phyloP scores from a whole-genome alignment of 305 asterid species.

The Fraxinus albicans region DNA sequence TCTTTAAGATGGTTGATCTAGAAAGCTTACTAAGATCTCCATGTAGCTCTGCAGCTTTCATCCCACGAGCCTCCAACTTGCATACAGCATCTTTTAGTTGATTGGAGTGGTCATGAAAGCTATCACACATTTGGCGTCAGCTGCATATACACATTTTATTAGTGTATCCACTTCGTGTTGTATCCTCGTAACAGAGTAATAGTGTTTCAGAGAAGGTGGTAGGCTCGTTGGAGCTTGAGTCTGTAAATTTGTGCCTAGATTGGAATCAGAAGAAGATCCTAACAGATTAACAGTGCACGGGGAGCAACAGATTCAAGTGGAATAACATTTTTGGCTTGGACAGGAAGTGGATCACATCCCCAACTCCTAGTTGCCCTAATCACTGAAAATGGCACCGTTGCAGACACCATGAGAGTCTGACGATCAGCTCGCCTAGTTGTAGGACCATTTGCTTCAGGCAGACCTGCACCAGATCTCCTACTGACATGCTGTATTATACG shows the following conservation, averaged over 20 bases:
- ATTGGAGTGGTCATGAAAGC: conserved; percentile 86
- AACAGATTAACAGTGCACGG: conserved; percentile 31
- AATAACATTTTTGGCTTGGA: conserved; percentile 66
- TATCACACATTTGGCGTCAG: conserved; percentile 77
- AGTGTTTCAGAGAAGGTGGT: conserved; percentile 82
- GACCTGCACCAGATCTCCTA: conserved; percentile 59
- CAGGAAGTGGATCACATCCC: conserved; percentile 84
- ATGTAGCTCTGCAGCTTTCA: conserved; percentile 80
- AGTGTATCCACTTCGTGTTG: conserved; percentile 87
- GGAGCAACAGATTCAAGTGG: conserved; percentile 59
- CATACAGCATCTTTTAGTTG: conserved; percentile 84
- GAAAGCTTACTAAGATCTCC: conserved; percentile 81
- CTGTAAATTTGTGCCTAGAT: conserved; percentile 32
- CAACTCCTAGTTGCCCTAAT: conserved; percentile 86
- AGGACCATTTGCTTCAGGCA: conserved; percentile 25
- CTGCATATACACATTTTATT: conserved; percentile 78
- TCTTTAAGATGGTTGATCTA: conserved; percentile 75
- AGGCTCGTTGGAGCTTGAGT: conserved; percentile 57
- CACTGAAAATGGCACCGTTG: conserved; percentile 90
- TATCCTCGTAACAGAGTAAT: conserved; percentile 65
- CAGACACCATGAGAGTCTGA: conserved; percentile 93
- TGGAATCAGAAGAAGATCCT: conserved; percentile 41
- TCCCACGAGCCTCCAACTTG: conserved; percentile 88
- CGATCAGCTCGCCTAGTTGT: conserved; percentile 41
- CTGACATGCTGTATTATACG: conserved; percentile 90